Evolutionary conservation across 1,284 basidiomycete species (phyloP), one percentile per base, ranked within the genome.

Genomic region (Xerocomus minutiporus): DNA sequence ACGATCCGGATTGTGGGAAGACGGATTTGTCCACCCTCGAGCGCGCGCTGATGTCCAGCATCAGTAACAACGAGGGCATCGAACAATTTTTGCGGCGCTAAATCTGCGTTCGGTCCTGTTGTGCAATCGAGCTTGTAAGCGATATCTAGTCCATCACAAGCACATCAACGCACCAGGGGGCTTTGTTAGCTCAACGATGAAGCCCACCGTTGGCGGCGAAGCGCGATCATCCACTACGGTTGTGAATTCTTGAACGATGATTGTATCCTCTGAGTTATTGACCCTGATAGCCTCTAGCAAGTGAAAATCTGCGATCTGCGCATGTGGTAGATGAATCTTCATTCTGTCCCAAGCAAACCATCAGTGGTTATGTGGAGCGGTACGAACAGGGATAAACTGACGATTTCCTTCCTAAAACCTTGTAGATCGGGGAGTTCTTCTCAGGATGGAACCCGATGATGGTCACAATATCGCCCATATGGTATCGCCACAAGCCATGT

Each of bases 181-280:
- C 13, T 40, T 53, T 5, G 26, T 29, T 8, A 48, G 51, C 25
- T 66, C 63, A 12, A 66, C 6, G n/a, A 66, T 41, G 45, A 54
- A 64, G 17, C 60, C 60, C 6, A 64, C 26, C 0, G 58, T 41
- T 0, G 46, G 8, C 5, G 51, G 38, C 12, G 35, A 28, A 4
- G 34, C 13, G 4, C 59, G 55, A 17, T 55, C 36, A 17, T 67
- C 57, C 1, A 58, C 2, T 17, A 55, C 31, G 3, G 55, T 41
- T 11, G 59, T 56, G 6, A 65, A 61, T 26, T 61, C 56, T 3
- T 53, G 50, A 1, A 58, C 55, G n/a, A 8, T 47, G 23, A 56
- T 41, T 4, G 36, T n/a, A 11, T 51, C 51, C 2, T 54, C 45
- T 1, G 44, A 53, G 36, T 13, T 50, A 2, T 55, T 26, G 6